A percentile compares a stretch with the other conserved stretches of the same genome.
phyloP scores from a whole-genome alignment of 2,329 filamentous ascomycete species.

The Akanthomyces uredinophilus region DNA sequence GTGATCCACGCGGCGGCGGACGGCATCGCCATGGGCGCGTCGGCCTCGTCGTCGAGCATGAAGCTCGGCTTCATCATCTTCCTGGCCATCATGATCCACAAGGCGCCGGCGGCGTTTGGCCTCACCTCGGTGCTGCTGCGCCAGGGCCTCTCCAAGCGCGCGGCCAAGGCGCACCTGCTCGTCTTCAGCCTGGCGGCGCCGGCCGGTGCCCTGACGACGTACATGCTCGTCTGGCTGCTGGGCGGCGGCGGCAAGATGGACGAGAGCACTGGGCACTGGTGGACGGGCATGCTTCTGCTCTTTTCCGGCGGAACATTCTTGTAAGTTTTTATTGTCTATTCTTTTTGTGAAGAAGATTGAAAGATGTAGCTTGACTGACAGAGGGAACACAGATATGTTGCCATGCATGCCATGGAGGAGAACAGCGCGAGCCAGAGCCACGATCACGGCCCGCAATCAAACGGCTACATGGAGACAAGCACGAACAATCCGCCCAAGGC shows the following conservation, averaged over 20 bases:
- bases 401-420: conserved; percentile 98
- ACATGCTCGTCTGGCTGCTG: conserved; percentile 69
- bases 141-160: conserved; percentile 83
- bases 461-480: conserved; percentile 50
- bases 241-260: conserved; percentile 55
- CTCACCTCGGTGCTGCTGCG: conserved; percentile 85
- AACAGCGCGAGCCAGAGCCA: conserved; percentile 49
- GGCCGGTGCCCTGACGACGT: conserved; percentile 77
- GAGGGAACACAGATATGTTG: conserved; percentile 66
- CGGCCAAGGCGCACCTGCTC: conserved; percentile 76
- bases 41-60: conserved; percentile 66
- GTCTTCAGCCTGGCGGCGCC: conserved; percentile 91
- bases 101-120: conserved; percentile 92
- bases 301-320: conserved; percentile 95
- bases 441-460: conserved; percentile 43
- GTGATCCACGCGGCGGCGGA: conserved; percentile 94
- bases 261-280: conserved; percentile 68
- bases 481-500: conserved; percentile 43
- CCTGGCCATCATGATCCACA: conserved; percentile 94
- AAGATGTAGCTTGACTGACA: conserved; percentile 16
- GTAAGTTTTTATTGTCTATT: conserved; percentile 46
- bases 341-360: background rate
- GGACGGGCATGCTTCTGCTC: conserved; percentile 87
- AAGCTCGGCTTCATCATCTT: conserved; percentile 89
- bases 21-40: conserved; percentile 92